Base-by-base conservation (phyloP, 768 basidiomycete genomes). In the Tylopilus cervinicoccineus region DNA sequence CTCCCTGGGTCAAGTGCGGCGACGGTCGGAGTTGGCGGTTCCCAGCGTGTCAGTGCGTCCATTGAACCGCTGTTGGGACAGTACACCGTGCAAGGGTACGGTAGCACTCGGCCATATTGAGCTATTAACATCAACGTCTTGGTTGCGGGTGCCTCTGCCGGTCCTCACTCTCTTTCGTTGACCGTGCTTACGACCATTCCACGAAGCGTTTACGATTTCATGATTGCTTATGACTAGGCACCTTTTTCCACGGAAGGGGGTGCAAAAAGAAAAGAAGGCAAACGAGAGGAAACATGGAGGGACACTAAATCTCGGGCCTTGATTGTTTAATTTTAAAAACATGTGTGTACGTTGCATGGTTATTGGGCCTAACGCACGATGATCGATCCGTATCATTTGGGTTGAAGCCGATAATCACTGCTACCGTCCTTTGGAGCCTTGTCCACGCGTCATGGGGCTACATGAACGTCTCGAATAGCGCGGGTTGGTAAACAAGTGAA, bases 61-160 rank as follows among this genome's bases (percentile, higher is more conserved):
- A 22, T 43, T 10, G 53, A 57, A 5, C 61, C 61, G 5, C 24
- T 63, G 14, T 27, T 63, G 48, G 52, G 55, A 32, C 42, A 24
- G 33, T 36, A 46, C 9, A 13, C 27, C 22, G 43, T 37, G 13
- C 49, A 43, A 13, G 32, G 27, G 16, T 63, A 63, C 31, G 61
- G 61, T 4, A 50, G 61, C 10, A 54, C 58, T n/a, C n/a, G 10
- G n/a, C 38, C 24, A 43, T 26, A 0, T 26, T 42, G 7, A 31
- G 3, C 5, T 5, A n/a, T n/a, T n/a, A n/a, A n/a, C n/a, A n/a
- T n/a, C n/a, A 16, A n/a, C 22, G 33, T 16, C 52, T 38, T 47
- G 54, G 52, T 34, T 17, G 22, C 28, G 11, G 16, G 4, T 13
- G 5, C 17, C 4, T 16, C 5, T 45, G 22, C 20, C 33, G n/a